Percentiles rank a stretch among this genome's conserved stretches.
phyloP scores from a whole-genome alignment of 768 basidiomycete species.

The Mycena olivaceomarginata region DNA sequence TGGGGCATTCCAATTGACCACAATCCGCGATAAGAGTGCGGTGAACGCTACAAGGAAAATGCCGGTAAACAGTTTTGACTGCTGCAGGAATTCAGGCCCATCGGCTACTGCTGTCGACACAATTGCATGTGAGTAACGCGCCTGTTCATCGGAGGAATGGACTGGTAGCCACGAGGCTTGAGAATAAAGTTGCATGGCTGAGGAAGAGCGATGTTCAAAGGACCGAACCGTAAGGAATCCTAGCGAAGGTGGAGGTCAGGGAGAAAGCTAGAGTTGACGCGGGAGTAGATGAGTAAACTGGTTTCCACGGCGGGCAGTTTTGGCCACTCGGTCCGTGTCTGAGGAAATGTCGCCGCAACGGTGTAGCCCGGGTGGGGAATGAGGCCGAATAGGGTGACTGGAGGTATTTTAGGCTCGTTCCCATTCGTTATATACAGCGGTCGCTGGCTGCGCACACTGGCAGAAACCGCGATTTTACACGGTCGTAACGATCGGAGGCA shows the following conservation, averaged over 20 bases:
- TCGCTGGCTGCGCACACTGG: too few species aligned
- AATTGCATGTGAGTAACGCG: constrained; percentile 20
- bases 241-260: constrained; percentile 25
- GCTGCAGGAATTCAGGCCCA: constrained; percentile 18
- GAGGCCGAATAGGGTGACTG: too few species aligned
- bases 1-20: too few species aligned
- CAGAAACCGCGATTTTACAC: too few species aligned
- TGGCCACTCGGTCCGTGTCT: constrained; percentile 19
- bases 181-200: constrained; percentile 20
- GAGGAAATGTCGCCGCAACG: constrained; percentile 13
- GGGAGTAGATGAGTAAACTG: constrained; percentile 11
- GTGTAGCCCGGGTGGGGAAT: background rate
- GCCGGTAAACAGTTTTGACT: constrained; percentile 18
- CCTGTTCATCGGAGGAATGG: constrained; percentile 18
- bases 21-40: too few species aligned
- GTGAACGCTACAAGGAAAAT: background rate
- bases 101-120: constrained; percentile 22
- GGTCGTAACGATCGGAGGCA: too few species aligned
- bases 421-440: too few species aligned
- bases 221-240: constrained; percentile 19
- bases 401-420: too few species aligned
- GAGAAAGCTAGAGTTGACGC: constrained; percentile 23
- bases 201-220: constrained; percentile 24
- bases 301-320: constrained; percentile 31
- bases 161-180: constrained; percentile 23